Evolutionary conservation across 2,329 filamentous ascomycete genomes (phyloP).

Genomic region (Colletotrichum gloeosporioides): DNA sequence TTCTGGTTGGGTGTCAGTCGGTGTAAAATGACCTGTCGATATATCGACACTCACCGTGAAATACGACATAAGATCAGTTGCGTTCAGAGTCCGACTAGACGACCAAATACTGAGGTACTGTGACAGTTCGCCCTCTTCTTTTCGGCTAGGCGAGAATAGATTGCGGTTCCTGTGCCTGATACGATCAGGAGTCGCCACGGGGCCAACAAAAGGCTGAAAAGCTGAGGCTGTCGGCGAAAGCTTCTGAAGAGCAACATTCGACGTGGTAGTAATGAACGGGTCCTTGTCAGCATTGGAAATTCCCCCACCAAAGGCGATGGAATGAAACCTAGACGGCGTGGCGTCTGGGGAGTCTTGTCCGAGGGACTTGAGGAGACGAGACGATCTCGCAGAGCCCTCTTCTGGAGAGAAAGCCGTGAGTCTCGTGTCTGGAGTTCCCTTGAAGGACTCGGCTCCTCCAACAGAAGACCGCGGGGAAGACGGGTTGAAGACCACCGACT

Average conservation of each 20-base stretch:
- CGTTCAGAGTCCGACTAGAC: conserved; percentile 15
- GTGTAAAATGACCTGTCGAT: neutral
- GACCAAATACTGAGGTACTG: conserved; percentile 10
- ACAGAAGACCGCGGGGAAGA: conserved; percentile 58
- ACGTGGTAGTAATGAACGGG: conserved; percentile 56
- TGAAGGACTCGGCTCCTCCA: conserved; percentile 60
- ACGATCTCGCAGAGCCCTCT: conserved; percentile 52
- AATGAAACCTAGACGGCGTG: conserved; percentile 28
- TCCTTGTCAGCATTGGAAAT: conserved; percentile 47
- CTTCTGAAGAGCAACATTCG: conserved; percentile 40
- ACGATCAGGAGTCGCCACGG: neutral
- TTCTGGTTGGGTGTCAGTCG: conserved; percentile 18
- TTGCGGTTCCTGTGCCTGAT: neutral
- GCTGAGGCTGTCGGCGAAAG: conserved; percentile 69
- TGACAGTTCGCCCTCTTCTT: neutral
- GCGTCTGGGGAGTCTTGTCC: conserved; percentile 33
- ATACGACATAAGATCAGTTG: conserved; percentile 46
- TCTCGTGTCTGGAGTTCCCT: conserved; percentile 69
- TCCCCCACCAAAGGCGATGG: conserved; percentile 28
- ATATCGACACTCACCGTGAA: conserved; percentile 44
- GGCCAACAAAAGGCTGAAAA: conserved; percentile 58
- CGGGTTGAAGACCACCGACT: conserved; percentile 37
- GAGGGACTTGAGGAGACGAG: conserved; percentile 39
- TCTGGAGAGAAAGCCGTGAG: conserved; percentile 69
- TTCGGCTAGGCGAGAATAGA: neutral